Evolutionary conservation across 1,284 basidiomycete genomes (phyloP).

Genomic region (Cystobasidiaceae sp.): DNA sequence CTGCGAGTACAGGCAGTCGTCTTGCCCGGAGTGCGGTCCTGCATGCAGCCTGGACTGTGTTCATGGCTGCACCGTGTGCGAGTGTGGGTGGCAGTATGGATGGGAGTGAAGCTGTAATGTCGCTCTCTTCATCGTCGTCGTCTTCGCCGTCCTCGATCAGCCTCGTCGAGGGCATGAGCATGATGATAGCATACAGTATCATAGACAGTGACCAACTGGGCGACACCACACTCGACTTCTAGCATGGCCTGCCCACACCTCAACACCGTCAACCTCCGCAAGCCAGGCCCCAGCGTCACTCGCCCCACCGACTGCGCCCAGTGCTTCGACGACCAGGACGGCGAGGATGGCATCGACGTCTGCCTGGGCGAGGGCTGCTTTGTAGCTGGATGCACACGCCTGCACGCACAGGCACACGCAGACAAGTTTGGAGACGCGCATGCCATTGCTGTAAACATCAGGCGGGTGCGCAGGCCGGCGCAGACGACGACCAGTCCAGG

Average conservation of each 20-base stretch:
- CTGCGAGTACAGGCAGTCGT: no score
- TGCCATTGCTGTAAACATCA: conserved; percentile 71
- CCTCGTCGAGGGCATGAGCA: no score
- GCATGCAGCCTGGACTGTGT: no score
- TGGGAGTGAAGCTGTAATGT: no score
- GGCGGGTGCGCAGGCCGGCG: conserved; percentile 59
- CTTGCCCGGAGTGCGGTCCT: no score
- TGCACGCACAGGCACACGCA: conserved; percentile 68
- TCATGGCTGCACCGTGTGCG: no score
- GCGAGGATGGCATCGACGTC: conserved; percentile 72
- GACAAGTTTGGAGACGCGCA: conserved; percentile 61
- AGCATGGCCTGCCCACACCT: conserved; percentile 15
- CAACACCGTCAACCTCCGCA: not conserved
- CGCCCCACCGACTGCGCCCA: conserved; percentile 91
- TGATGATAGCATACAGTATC: not conserved
- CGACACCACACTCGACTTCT: not conserved
- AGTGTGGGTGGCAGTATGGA: no score
- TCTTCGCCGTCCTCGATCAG: no score
- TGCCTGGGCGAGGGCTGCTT: conserved; percentile 91
- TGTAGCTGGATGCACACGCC: conserved; percentile 78
- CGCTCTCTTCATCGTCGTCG: no score
- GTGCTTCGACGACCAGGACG: conserved; percentile 91
- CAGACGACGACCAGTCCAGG: not conserved
- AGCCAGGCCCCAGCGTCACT: not conserved
- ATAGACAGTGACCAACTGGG: not conserved